Percentiles rank a stretch among this genome's conserved stretches.
These are phyloP conservation scores for Candida tammaniensis DNA, from an alignment of 805 yeast species.

Conservation along the genomic window DNA sequence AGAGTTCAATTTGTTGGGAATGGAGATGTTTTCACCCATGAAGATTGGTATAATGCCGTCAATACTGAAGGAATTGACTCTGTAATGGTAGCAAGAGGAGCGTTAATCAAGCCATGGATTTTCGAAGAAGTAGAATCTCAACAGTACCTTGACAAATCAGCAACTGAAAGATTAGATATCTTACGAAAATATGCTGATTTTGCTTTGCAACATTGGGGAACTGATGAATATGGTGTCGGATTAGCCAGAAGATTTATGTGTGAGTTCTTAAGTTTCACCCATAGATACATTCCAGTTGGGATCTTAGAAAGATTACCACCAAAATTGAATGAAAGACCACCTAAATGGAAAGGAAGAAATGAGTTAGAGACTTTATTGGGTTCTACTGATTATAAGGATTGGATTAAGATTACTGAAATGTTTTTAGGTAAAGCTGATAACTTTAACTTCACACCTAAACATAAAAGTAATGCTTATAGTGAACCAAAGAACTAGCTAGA, in stretches of 20 bases:
- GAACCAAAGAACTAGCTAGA: too few relatives aligned
- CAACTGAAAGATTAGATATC: conserved; percentile 83
- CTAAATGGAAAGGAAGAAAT: conserved; percentile 87
- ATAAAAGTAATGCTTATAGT: conserved; percentile 79
- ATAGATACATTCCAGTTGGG: conserved; percentile 92
- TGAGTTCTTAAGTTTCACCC: conserved; percentile 91
- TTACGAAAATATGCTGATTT: conserved; percentile 65
- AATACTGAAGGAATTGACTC: conserved; percentile 73
- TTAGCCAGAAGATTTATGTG: conserved; percentile 87
- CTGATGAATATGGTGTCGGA: conserved; percentile 91
- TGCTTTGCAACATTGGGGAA: conserved; percentile 97
- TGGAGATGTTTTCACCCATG: conserved; percentile 85
- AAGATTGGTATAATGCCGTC: conserved; percentile 82
- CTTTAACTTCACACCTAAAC: conserved; percentile 88
- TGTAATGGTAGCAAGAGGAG: conserved; percentile 98
- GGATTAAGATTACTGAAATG: conserved; percentile 96
- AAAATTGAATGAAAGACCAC: conserved; percentile 89
- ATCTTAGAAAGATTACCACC: conserved; percentile 87
- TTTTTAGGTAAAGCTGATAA: conserved; percentile 81
- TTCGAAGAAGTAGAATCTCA: conserved; percentile 90
- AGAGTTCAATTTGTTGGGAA: conserved; percentile 88
- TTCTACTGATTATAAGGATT: conserved; percentile 80
- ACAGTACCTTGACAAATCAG: conserved; percentile 86
- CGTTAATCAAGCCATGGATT: conserved; percentile 97
- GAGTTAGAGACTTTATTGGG: conserved; percentile 90